These are phyloP conservation scores for Emmonsiellopsis sp. DNA, from an alignment of 2,329 filamentous ascomycete species.

Conservation along the genomic window DNA sequence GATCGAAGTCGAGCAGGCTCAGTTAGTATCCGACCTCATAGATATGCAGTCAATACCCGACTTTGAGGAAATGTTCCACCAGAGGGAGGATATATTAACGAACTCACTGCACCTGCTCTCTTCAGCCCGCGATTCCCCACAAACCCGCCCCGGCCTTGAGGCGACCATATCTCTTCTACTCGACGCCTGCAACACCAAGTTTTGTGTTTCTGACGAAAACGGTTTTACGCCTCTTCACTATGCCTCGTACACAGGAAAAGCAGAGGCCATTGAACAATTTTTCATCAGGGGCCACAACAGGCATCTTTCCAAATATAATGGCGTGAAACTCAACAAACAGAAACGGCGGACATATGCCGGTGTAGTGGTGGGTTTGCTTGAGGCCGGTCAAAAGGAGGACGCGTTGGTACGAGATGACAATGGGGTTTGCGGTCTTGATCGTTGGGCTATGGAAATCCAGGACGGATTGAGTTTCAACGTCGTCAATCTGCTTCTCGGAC, in stretches of 20 bases:
- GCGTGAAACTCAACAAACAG: background rate
- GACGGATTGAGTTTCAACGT: background rate
- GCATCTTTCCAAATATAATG: background rate
- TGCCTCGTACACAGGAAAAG: background rate
- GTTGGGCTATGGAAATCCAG: background rate
- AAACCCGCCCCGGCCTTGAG: background rate
- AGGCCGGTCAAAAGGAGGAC: background rate
- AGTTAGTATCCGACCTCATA: background rate
- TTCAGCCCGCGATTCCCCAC: background rate
- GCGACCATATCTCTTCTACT: background rate
- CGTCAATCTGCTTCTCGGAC: background rate
- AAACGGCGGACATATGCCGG: background rate
- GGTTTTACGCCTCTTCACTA: background rate
- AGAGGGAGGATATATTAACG: background rate
- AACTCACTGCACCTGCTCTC: background rate
- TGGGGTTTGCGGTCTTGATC: background rate
- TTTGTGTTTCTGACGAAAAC: background rate
- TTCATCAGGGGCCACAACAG: background rate
- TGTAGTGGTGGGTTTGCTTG: background rate
- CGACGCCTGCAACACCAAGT: rapidly evolving
- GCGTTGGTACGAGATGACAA: background rate
- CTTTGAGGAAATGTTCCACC: background rate
- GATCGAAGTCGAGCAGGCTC: background rate
- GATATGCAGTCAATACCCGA: background rate
- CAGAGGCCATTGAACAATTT: background rate